Evolutionary conservation across 495 filamentous ascomycete genomes (phyloP), one percentile per base, ranked within the genome.

Genomic region (Daldinia concentrica): DNA sequence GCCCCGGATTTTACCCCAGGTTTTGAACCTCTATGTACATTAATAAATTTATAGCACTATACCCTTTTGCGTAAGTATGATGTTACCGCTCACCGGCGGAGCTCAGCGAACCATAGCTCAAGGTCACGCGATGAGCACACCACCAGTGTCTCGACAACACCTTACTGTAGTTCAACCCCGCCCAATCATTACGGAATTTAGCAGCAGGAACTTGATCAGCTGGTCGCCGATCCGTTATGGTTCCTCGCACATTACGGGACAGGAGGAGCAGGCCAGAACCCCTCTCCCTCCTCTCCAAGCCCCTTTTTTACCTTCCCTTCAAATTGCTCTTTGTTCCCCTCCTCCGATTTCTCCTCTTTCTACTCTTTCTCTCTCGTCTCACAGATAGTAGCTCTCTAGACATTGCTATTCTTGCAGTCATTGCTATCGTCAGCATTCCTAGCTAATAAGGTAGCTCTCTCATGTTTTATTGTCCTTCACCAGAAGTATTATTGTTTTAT

Each of bases 1-100:
- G 56, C 64, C 70, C 70, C 70, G 60, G 70, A 73, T 73, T 73
- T 73, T 73, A 73, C 70, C 70, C 70, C 70, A 73, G 70, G 65
- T 73, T 73, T 73, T 72, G 56, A 73, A 73, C 61, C 60, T 55
- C 32, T 61, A 68, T 4, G 26, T 60, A 68, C 14, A 45, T 24
- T 11, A 22, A 30, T 54, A 54, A 11, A 54, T 54, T 17, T 6
- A 7, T 30, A 26, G 11, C 59, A 30, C 69, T 67, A 68, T 65
- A 19, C 70, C 50, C n/a, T 11, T 73, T 73, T n/a, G 48, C 63
- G 65, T 65, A 73, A 68, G 50, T 68, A 73, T 68, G 70, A 73
- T 68, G 70, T 58, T 73, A 41, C 65, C 57, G 48, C 61, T 73
- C 65, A 68, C 59, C 61, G 64, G 65, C 70, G 70, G 70, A 73